Evolutionary conservation across 139 green algal species (phyloP).

Genomic region (Closterium sp.): DNA sequence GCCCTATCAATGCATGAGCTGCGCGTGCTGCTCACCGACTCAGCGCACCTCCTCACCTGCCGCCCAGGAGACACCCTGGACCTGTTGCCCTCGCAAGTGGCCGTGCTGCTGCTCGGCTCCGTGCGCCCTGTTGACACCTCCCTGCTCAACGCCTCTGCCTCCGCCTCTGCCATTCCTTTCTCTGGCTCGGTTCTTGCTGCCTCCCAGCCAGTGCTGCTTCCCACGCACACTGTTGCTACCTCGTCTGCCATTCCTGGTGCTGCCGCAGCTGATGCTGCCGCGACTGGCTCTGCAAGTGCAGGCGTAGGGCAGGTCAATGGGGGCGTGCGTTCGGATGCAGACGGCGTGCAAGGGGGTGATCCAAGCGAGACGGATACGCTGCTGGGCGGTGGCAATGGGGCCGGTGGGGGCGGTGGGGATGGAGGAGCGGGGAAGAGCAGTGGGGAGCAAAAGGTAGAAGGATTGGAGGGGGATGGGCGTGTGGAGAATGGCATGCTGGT

Average conservation of each 20-base stretch:
- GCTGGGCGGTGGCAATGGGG: background rate
- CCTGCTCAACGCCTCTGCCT: background rate
- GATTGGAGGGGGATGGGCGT: background rate
- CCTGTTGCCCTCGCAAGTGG: background rate
- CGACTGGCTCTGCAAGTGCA: background rate
- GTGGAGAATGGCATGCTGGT: background rate
- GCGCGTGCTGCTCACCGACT: constrained; percentile 1
- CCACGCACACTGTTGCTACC: too few species aligned
- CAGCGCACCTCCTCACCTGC: background rate
- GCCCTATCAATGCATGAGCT: background rate
- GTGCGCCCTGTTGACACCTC: background rate
- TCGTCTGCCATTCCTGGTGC: background rate
- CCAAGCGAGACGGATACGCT: background rate
- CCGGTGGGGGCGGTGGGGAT: background rate
- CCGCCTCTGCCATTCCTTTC: background rate
- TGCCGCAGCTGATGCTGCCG: too few species aligned
- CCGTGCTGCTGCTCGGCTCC: background rate
- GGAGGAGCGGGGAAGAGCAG: background rate
- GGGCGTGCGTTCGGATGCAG: background rate
- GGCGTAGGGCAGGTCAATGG: background rate
- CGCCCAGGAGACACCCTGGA: background rate
- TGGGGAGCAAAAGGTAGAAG: too few species aligned
- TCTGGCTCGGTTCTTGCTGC: background rate
- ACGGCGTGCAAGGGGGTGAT: background rate
- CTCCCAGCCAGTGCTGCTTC: background rate